Evolutionary conservation across 2,329 filamentous ascomycete genomes (phyloP).

Genomic region (Dothideomycetidae sp.): DNA sequence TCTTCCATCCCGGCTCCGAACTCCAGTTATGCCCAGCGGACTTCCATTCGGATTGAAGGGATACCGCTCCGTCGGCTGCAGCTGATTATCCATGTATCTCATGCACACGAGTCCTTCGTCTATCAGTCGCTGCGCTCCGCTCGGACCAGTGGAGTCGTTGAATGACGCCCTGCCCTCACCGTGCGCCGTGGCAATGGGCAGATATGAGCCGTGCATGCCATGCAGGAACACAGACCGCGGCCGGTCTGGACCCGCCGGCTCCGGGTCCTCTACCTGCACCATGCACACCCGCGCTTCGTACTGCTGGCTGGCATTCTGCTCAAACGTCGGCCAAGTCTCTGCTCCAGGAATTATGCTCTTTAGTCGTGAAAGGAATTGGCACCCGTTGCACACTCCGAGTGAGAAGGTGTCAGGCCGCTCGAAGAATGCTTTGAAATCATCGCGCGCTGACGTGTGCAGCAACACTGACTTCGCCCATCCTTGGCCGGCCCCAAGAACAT

Average conservation of each 20-base stretch:
- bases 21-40: constrained; percentile 65
- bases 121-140: constrained; percentile 39
- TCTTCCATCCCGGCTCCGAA: constrained; percentile 61
- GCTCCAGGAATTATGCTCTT: constrained; percentile 80
- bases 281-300: constrained; percentile 82
- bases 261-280: constrained; percentile 59
- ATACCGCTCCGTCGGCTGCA: constrained; percentile 63
- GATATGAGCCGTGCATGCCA: constrained; percentile 66
- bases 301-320: constrained; percentile 70
- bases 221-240: constrained; percentile 70
- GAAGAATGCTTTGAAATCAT: constrained; percentile 77
- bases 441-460: constrained; percentile 59
- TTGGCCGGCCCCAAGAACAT: constrained; percentile 83
- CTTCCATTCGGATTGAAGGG: constrained; percentile 84
- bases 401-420: constrained; percentile 77
- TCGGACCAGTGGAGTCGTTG: constrained; percentile 27
- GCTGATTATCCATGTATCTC: constrained; percentile 73
- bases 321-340: constrained; percentile 68
- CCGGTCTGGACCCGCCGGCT: constrained; percentile 25
- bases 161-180: constrained; percentile 69
- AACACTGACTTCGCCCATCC: constrained; percentile 94
- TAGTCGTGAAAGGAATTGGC: constrained; percentile 79
- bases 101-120: constrained; percentile 58
- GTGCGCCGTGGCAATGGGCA: constrained; percentile 82
- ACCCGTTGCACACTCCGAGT: constrained; percentile 92